Conservation (phyloP, 2,329 filamentous ascomycete genomes). For the Alternaria arborescens region DNA sequence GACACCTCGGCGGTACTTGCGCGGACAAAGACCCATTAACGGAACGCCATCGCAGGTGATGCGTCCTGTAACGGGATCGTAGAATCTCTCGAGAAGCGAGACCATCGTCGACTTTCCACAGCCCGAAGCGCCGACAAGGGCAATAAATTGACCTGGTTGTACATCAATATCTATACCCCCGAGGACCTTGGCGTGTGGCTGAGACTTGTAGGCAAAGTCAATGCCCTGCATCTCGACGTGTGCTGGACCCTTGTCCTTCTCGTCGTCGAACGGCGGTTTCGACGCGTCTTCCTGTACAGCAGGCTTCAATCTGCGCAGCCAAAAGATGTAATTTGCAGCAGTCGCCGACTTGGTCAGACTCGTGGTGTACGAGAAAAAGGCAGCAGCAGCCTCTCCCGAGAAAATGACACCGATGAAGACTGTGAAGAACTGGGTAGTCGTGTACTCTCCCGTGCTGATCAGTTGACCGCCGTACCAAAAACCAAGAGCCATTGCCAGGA, state of each 20-base stretch:
- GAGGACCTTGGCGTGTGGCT: constrained; percentile 79
- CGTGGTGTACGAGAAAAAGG: constrained; percentile 90
- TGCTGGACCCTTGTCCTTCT: constrained; percentile 42
- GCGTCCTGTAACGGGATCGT: constrained; percentile 82
- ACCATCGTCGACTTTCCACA: constrained; percentile 96
- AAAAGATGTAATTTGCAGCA: constrained; percentile 68
- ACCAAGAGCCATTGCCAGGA: constrained; percentile 45
- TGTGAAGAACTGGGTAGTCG: constrained; percentile 88
- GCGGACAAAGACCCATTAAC: constrained; percentile 76
- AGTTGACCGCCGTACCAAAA: constrained; percentile 52
- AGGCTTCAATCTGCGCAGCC: constrained; percentile 52
- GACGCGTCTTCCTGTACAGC: constrained; percentile 50
- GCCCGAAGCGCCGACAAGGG: constrained; percentile 88
- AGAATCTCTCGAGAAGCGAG: constrained; percentile 90
- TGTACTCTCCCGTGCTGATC: constrained; percentile 59
- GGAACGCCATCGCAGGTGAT: constrained; percentile 82
- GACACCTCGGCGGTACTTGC: constrained; percentile 83
- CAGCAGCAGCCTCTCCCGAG: constrained; percentile 72
- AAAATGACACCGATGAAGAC: constrained; percentile 70
- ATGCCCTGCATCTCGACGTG: constrained; percentile 65
- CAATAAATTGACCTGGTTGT: constrained; percentile 78
- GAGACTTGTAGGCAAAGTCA: constrained; percentile 81
- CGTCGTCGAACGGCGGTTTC: constrained; percentile 44
- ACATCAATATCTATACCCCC: constrained; percentile 77
- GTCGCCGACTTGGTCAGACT: constrained; percentile 97